Evolutionary conservation across 331 rosid genomes (phyloP), one percentile per base, ranked within the genome.

Genomic region (Pyrus hybrid): DNA sequence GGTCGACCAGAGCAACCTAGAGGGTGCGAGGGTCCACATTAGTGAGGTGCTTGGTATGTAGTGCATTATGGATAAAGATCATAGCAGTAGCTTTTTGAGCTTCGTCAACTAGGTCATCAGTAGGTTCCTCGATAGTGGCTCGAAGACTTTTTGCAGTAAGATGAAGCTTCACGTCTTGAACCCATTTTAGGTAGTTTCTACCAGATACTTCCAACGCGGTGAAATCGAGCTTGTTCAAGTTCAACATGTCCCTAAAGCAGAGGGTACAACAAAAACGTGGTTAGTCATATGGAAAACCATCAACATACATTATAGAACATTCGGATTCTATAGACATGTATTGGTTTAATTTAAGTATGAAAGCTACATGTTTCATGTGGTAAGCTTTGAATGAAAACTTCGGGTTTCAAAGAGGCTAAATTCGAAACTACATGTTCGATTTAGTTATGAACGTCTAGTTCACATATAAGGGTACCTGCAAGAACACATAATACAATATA

Each of bases 21-120:
- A 37, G 13, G 45, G 45, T 37, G 4, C 0, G 45, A 9, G 0
- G 13, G 45, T 37, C 45, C 30, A 3, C 5, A 0, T 35, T 0
- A 35, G 1, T 0, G 0, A 35, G 43, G 43, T 35, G 2, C 43
- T 35, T 1, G 45, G 45, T 2, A 0, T 37, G 1, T 37, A 2
- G 0, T 37, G 13, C 45, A 37, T 37, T 0, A 37, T 37, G 4
- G 45, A 10, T 14, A 1, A 14, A 47, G 54, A 5, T 14, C 3
- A 47, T 47, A 47, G 2, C 8, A 14, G 0, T 47, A 47, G 0
- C 1, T 47, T 47, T 47, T 0, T 47, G 3, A 16, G 20, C 54
- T 47, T 47, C 20, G 1, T 5, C 3, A 0, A 47, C 3, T 47
- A 0, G 20, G 54, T 47, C 3, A 2, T 47, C 3, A 0, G 8